Base-by-base conservation (phyloP, 2,329 filamentous ascomycete species). In the Ascochyta viciae-villosae region DNA sequence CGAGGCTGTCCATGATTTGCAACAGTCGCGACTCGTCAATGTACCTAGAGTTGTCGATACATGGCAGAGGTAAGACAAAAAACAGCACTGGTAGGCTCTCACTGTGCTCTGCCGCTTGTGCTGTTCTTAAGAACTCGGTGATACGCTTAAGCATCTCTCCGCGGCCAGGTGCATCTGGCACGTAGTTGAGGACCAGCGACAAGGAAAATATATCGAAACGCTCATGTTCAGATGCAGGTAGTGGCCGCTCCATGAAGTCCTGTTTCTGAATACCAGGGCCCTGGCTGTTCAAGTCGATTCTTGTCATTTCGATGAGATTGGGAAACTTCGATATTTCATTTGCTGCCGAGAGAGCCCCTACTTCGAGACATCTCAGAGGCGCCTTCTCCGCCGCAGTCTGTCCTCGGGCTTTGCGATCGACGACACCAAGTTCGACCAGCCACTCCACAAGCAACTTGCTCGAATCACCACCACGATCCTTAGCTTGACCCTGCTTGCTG, bases 131-230 rank as follows among this genome's bases (percentile, higher is more conserved):
- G 23, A 75, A 72, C 35, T 76, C 67, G 4, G 70, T 61, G 8
- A 68, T 62, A 13, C 73, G 67, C 47, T 71, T 72, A 9, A 99
- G 83, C 95, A 99, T 99, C 54, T 90, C 85, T 2, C 95, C 95
- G 65, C 93, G 85, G 4, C 82, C 84, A 29, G 78, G 77, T 3
- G 92, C 84, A 64, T 93, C 88, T 0, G 94, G 91, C 3, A 98
- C 93, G 71, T 92, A 99, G 75, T 99, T 99, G 60, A 99, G 82
- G 5, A 99, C 95, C 49, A 99, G 80, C 8, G 92, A 96, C 23
- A 99, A 81, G 45, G 92, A 96, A 68, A 99, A 89, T 47, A 98
- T 85, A 72, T 99, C 91, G 72, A 98, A 98, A 22, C 80, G 81
- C 37, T 92, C 87, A 0, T 78, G 74, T 6, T 83, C 79, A 22